Base-by-base conservation (phyloP, 257 asterid species). In the Capsicum baccatum region DNA sequence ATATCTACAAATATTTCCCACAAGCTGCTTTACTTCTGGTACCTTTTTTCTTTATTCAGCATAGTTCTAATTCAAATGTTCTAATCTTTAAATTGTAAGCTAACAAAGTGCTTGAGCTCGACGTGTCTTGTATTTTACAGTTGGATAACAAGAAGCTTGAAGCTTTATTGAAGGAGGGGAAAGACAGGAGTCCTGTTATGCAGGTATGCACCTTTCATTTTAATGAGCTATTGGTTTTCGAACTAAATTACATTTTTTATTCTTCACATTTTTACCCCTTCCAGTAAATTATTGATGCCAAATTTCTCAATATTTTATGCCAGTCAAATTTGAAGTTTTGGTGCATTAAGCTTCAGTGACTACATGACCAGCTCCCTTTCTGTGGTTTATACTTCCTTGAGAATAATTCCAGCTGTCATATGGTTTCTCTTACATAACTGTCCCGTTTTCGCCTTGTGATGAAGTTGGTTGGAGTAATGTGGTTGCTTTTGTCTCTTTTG, bases 1-100 rank as follows among this genome's bases (percentile, higher is more conserved):
- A 93, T 79, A 92, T 94, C 50, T 88, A 91, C 79, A 93, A 92
- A 84, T 97, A 94, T 89, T 95, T 90, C 79, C 98, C 98, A 63
- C 94, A 94, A 86, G 96, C 98, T 54, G 96, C 98, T 67, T 86
- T 97, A 88, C 98, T 97, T 78, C 87, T 95, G 98, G 99, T 97
- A 91, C 83, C 91, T 66, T 52, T 52, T 76, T 76, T 16, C 39
- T 10, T 4, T 14, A 76, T 8, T 26, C 63, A 76, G 8, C 26
- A 52, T 52, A 50, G 64, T 26, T 71, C 48, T 33, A 7, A 76
- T 76, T 76, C 48, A 33, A 52, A 52, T 12, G 48, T 52, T 52
- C 13, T 21, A 26, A 52, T 52, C 81, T 76, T 21, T 52, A 8
- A 14, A 8, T 52, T 76, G 19, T 76, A 76, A 76, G 26, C 54